These are phyloP conservation scores for Aotearoamyces nothofagi DNA, from an alignment of 2,329 filamentous ascomycete genomes.

Conservation along the genomic window DNA sequence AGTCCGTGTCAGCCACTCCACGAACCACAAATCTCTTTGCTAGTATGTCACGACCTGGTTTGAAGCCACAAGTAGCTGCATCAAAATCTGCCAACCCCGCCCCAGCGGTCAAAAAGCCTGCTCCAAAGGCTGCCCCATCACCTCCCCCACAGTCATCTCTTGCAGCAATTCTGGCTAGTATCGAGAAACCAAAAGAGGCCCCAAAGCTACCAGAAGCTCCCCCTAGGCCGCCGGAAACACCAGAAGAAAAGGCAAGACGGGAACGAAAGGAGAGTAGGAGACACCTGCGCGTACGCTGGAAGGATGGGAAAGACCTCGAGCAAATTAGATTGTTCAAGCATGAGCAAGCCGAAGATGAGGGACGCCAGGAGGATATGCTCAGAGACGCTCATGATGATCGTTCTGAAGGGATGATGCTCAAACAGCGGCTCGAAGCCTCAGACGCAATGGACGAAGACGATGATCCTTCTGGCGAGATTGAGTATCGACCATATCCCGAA, in stretches of 20 bases:
- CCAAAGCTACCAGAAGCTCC: slow-evolving; percentile 16
- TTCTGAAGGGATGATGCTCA: slow-evolving; percentile 56
- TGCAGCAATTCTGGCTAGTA: slow-evolving; percentile 18
- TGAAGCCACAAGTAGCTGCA: slow-evolving; percentile 15
- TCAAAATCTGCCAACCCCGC: slow-evolving; percentile 10
- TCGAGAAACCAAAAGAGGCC: slow-evolving; percentile 17
- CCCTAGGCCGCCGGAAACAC: slow-evolving; percentile 36
- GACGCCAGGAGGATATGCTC: slow-evolving; percentile 50
- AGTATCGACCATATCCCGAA: slow-evolving; percentile 35
- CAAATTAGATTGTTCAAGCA: slow-evolving; percentile 57
- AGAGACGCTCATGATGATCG: slow-evolving; percentile 60
- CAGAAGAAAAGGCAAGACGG: slow-evolving; percentile 50
- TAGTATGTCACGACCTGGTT: neutral
- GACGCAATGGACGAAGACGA: slow-evolving; percentile 32
- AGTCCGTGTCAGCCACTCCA: slow-evolving; percentile 11
- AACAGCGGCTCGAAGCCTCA: slow-evolving; percentile 36
- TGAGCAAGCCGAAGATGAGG: slow-evolving; percentile 55
- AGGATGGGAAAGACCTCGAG: slow-evolving; percentile 49
- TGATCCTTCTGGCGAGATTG: slow-evolving; percentile 21
- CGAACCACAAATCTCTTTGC: slow-evolving; percentile 7
- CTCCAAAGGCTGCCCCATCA: slow-evolving; percentile 15
- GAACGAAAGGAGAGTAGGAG: slow-evolving; percentile 58
- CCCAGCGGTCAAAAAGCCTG: slow-evolving; percentile 4
- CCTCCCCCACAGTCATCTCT: slow-evolving; percentile 18
- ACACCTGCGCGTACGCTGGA: slow-evolving; percentile 57